Evolutionary conservation across 768 basidiomycete species (phyloP), one percentile per base, ranked within the genome.

Genomic region (Tulasnella sp.): DNA sequence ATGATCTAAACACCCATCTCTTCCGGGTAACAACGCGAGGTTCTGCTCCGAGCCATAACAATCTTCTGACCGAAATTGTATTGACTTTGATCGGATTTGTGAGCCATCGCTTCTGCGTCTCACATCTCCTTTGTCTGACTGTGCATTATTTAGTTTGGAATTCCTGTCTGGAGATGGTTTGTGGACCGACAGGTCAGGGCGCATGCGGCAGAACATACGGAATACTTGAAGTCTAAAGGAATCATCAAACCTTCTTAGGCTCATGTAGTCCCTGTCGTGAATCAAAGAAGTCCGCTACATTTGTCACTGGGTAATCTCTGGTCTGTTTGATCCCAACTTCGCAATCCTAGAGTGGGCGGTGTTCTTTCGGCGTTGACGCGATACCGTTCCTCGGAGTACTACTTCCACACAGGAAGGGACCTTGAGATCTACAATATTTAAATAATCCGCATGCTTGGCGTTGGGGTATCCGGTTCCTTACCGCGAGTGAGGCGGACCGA

Each of bases 21-120:
- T 93, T 97, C 85, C 88, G 93, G 31, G 89, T 92, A 8, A 91
- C 89, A 9, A 91, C 93, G 0, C 88, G 91, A 28, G 94, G 93
- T 0, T 86, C 90, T 41, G 87, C 91, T 0, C 93, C 93, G 1
- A 86, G 89, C 16, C 90, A 91, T 81, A 92, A 90, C 84, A 84
- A 87, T 80, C 82, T 94, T 12, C 54, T 78, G n/a, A 69, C 91
- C 69, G 96, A 96, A 80, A 81, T 84, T 20, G 41, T 90, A 9
- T 86, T 87, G 80, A 84, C 85, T 22, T 24, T 89, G 14, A 84
- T 91, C 75, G 89, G 87, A 60, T 84, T 83, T 82, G 90, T 90
- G 82, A 77, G 89, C 82, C 40, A 44, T 37, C 4, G 37, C 31
- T 76, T n/a, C 11, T 34, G 24, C 16, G 60, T 54, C 1, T 72